Base-by-base conservation (phyloP, 2,329 filamentous ascomycete genomes). In the Xylaria sp. region DNA sequence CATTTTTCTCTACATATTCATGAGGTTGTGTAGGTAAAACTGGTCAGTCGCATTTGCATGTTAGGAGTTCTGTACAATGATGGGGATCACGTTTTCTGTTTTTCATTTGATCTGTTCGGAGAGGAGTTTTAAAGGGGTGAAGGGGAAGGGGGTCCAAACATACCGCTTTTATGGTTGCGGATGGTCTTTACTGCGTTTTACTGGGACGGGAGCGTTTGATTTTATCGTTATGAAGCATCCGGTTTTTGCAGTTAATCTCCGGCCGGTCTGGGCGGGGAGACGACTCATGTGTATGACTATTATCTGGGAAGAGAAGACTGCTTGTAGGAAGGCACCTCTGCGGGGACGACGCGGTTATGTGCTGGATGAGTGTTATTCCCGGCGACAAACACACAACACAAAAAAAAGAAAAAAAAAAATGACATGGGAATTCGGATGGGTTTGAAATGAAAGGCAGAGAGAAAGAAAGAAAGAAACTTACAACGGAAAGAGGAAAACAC, bases 1-100 rank as follows among this genome's bases (percentile, higher is more conserved):
- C 63, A 54, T 57, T 47, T 47, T 30, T 39, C 30, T 39, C 16
- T 55, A 54, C 19, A 35, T 55, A 44, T 42, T 30, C 16, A 35
- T 39, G 37, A 19, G 53, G 35, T 52, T 34, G 44, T 50, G 47
- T 49, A 55, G 62, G 57, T 42, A 61, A 51, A 58, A 13, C 49
- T 16, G 16, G 23, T n/a, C 49, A 19, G 52, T 58, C 50, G 50
- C 54, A 23, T 42, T 30, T 60, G 60, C 60, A 64, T 62, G 39
- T 50, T 10, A 34, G 60, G 62, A 47, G 58, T 56, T 61, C 55
- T 67, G 60, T 67, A 64, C 59, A 63, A 69, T 64, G 37, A 42
- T 13, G 65, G 59, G 49, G 23, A 30, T 65, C 50, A 58, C 23
- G 37, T 42, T 42, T 30, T 58, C 16, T 46, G 30, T 54, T 51